Evolutionary conservation across 2,329 filamentous ascomycete species (phyloP), one percentile per base, ranked within the genome.

Genomic region (Fusarium anthophilum): DNA sequence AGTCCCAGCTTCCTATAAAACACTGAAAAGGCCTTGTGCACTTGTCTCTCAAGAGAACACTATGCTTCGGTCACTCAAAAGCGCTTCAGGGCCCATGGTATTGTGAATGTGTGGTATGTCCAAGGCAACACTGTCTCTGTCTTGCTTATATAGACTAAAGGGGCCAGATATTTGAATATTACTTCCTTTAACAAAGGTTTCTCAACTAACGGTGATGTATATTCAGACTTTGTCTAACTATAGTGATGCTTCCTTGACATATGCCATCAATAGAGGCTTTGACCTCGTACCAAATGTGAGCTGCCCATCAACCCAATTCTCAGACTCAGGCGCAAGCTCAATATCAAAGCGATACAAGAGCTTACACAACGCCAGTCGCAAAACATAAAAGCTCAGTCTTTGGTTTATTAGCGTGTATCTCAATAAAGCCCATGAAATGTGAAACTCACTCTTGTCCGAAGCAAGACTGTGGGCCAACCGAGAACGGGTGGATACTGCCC

Each of bases 11-110:
- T 35, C 14, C 32, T 35, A 7, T 14, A 35, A 35, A 35, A 15
- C 7, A 35, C 32, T 35, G 32, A 15, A 35, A 2, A 35, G 32
- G 32, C 14, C 32, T 4, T 9, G 14, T 35, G 0, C 32, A 15
- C 32, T 15, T 14, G 14, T 35, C 32, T 15, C 0, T 1, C 0
- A 35, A 15, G 2, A 9, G 12, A 28, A 0, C 2, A 10, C 13
- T 28, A 13, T 1, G 12, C 24, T 14, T 10, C 0, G 12, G 4
- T 4, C 13, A 14, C 44, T 47, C 26, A 3, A 47, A 22, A 3
- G 1, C 5, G 8, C 26, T 11, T 47, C 5, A 7, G 7, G 3
- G 5, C 4, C 24, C 24, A 26, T 5, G 13, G 5, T 0, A 18
- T 26, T 2, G 18, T 5, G 20, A 10, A 15, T 28, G 0, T 7